These are phyloP conservation scores for Fusarium guadeloupense DNA, from an alignment of 2,329 filamentous ascomycete genomes.

Conservation along the genomic window DNA sequence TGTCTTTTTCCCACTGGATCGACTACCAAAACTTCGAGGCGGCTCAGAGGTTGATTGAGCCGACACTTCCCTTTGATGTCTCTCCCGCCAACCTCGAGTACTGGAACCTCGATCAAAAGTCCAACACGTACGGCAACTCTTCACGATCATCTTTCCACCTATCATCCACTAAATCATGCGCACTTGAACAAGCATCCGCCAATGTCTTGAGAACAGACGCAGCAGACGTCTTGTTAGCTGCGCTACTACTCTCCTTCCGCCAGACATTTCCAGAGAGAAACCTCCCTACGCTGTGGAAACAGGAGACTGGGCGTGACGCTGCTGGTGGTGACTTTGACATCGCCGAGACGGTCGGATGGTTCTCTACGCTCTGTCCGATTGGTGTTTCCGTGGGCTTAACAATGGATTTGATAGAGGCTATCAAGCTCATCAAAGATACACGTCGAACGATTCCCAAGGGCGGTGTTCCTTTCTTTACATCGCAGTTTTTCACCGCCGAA, in stretches of 20 bases:
- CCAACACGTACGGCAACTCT: constrained; percentile 59
- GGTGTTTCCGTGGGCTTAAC: constrained; percentile 53
- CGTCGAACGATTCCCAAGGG: constrained; percentile 56
- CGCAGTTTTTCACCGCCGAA: constrained; percentile 52
- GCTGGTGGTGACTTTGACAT: constrained; percentile 60
- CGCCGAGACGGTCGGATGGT: constrained; percentile 68
- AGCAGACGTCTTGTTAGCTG: constrained; percentile 63
- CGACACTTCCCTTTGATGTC: constrained; percentile 52
- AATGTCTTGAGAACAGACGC: constrained; percentile 61
- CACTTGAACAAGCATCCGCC: constrained; percentile 55
- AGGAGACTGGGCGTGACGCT: constrained; percentile 59
- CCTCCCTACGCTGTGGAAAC: constrained; percentile 63
- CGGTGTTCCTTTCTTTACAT: constrained; percentile 61
- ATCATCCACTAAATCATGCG: constrained; percentile 52
- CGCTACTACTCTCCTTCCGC: constrained; percentile 64
- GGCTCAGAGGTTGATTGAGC: constrained; percentile 41
- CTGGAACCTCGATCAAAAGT: constrained; percentile 56
- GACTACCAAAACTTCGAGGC: constrained; percentile 55
- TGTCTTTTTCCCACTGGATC: constrained; percentile 61
- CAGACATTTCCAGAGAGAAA: constrained; percentile 63
- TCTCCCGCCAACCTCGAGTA: constrained; percentile 55
- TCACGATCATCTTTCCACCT: constrained; percentile 55
- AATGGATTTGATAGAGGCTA: constrained; percentile 60
- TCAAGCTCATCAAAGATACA: constrained; percentile 64
- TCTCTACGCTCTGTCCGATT: constrained; percentile 65